These are phyloP conservation scores for Pythium sukuiense DNA, from an alignment of 352 stramenopile species.

Conservation along the genomic window DNA sequence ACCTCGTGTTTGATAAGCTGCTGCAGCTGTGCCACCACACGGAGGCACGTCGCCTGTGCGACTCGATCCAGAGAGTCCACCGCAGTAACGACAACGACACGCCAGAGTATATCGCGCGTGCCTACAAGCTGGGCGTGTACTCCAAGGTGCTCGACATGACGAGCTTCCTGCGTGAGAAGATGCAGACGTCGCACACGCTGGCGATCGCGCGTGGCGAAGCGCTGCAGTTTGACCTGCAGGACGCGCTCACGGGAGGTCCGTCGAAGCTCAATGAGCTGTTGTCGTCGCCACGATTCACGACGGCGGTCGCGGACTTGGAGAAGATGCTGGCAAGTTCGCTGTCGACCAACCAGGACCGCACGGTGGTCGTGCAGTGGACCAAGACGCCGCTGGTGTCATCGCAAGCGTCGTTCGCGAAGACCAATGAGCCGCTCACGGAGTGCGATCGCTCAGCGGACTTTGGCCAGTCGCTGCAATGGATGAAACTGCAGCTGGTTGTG, in stretches of 20 bases:
- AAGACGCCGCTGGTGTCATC: conserved; percentile 35
- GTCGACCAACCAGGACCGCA: conserved; percentile 79
- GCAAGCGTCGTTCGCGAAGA: conserved; percentile 41
- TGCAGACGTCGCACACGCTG: conserved; percentile 75
- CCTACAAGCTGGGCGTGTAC: conserved; percentile 83
- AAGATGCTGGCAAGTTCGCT: conserved; percentile 45
- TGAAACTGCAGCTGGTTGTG: conserved; percentile 56
- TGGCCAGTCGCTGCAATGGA: conserved; percentile 50
- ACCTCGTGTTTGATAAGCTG: conserved; percentile 83
- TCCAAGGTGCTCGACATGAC: conserved; percentile 87
- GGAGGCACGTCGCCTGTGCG: conserved; percentile 51
- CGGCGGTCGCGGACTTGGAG: conserved; percentile 39
- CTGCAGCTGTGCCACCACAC: conserved; percentile 58
- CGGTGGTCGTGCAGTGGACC: conserved; percentile 76
- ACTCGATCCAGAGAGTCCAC: conserved; percentile 56
- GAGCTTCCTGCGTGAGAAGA: conserved; percentile 65
- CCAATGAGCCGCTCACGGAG: conserved; percentile 46
- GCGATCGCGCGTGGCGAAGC: conserved; percentile 62
- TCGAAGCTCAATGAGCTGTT: conserved; percentile 55
- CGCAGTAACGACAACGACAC: conserved; percentile 59
- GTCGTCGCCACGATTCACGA: conserved; percentile 38
- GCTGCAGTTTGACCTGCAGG: conserved; percentile 57
- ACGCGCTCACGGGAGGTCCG: conserved; percentile 40
- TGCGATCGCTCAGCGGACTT: conserved; percentile 68
- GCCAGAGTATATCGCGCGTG: conserved; percentile 74